phyloP scores from a whole-genome alignment of 345 rosid genomes.

The Camelina sativa region DNA sequence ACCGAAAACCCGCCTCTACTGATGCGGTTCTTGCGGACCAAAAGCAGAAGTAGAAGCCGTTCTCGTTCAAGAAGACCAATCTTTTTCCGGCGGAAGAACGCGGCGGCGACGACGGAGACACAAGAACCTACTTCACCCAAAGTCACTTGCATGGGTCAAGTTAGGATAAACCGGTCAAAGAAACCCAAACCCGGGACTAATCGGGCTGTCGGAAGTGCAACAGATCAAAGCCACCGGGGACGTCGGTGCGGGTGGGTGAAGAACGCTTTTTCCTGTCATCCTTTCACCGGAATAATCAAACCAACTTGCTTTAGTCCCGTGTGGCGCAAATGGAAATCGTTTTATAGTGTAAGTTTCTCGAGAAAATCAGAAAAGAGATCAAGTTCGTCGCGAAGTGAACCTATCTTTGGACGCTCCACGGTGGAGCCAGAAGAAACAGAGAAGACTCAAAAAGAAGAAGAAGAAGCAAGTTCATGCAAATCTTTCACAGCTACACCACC shows the following conservation, averaged over 20 bases:
- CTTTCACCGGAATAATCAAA: constrained; percentile 37
- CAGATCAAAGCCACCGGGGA: not conserved
- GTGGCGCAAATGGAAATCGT: constrained; percentile 61
- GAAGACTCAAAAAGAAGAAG: constrained; percentile 16
- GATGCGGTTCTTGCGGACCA: constrained; percentile 79
- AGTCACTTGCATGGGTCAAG: constrained; percentile 98
- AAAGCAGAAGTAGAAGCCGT: constrained; percentile 71
- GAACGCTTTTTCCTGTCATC: constrained; percentile 46
- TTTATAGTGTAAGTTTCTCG: constrained; percentile 42
- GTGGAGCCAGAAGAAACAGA: constrained; percentile 38
- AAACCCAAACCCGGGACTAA: constrained; percentile 38
- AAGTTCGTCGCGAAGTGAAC: constrained; percentile 43
- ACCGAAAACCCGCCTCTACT: constrained; percentile 85
- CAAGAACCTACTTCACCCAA: constrained; percentile 92
- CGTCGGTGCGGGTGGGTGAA: constrained; percentile 60
- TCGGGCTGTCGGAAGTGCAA: constrained; percentile 25
- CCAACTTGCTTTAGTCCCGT: constrained; percentile 46
- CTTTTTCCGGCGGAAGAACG: constrained; percentile 62
- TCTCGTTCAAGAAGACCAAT: constrained; percentile 59
- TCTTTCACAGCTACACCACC: constrained; percentile 62
- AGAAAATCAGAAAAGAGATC: constrained; percentile 45
- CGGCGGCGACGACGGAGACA: constrained; percentile 54
- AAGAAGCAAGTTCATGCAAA: constrained; percentile 40
- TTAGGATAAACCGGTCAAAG: constrained; percentile 70
- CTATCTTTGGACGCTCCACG: constrained; percentile 41